Evolutionary conservation across 305 asterid species (phyloP).

Genomic region (Fraxinus velutina): DNA sequence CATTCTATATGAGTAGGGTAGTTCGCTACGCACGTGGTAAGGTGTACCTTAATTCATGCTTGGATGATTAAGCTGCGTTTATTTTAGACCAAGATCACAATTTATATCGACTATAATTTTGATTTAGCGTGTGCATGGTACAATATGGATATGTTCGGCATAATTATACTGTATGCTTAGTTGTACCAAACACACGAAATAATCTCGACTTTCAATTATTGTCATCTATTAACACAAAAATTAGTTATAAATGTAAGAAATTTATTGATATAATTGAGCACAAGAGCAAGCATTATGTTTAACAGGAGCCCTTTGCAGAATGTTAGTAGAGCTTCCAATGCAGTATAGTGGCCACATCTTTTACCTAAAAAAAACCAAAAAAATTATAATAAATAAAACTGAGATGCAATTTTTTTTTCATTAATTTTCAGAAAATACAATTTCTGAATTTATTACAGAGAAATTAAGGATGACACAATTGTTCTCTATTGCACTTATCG

Average conservation of each 20-base stretch:
- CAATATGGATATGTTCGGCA: neutral
- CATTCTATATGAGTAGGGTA: no score
- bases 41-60: neutral
- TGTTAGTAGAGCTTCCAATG: slow-evolving; percentile 83
- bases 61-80: neutral
- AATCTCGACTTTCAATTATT: neutral
- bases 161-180: neutral
- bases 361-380: slow-evolving; percentile 53
- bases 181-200: neutral
- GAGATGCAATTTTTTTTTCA: slow-evolving; percentile 17
- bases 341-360: slow-evolving; percentile 86
- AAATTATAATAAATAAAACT: slow-evolving; percentile 37
- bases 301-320: slow-evolving; percentile 31
- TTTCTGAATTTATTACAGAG: slow-evolving; percentile 19
- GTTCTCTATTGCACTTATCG: slow-evolving; percentile 28
- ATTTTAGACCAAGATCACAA: neutral
- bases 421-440: slow-evolving; percentile 5
- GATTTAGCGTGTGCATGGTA: neutral
- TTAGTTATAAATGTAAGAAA: neutral
- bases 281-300: neutral
- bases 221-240: neutral
- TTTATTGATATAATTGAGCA: neutral
- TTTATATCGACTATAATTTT: neutral
- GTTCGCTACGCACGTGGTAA: no score
- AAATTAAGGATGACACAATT: slow-evolving; percentile 17